Conservation (phyloP, 2,329 filamentous ascomycete genomes). For the Phoma herbarum region DNA sequence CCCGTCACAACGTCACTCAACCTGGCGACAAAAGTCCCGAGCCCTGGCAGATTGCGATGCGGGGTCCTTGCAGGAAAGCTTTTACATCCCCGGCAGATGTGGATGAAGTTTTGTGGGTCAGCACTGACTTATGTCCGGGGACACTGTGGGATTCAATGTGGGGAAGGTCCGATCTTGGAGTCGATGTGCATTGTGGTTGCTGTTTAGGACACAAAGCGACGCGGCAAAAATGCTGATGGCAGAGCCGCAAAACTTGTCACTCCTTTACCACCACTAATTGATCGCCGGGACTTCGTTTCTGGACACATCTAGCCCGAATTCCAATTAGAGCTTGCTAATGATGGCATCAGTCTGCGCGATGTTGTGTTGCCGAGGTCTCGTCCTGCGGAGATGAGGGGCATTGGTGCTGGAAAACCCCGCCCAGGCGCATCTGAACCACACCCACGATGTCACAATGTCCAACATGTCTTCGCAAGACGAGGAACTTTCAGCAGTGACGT, state of each 20-base stretch:
- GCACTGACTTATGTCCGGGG: not conserved
- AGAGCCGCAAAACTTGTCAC: constrained; percentile 9
- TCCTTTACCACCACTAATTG: not conserved
- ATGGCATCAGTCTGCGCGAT: not conserved
- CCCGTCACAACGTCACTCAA: not conserved
- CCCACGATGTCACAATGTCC: not conserved
- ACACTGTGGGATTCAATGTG: not conserved
- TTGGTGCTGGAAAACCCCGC: not conserved
- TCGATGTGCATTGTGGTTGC: not conserved
- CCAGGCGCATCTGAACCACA: not conserved
- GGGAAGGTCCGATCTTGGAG: not conserved
- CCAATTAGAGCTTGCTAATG: not conserved
- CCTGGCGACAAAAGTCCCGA: not conserved
- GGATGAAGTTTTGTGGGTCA: not conserved
- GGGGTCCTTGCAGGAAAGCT: not conserved
- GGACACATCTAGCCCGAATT: not conserved
- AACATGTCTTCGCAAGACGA: not conserved
- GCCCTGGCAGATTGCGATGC: not conserved
- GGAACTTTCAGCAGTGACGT: constrained; percentile 28
- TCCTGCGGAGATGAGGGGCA: not conserved
- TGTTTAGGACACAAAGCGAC: not conserved
- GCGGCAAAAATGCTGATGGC: constrained; percentile 1
- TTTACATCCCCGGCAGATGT: constrained; percentile 1
- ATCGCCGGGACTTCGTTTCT: not conserved
- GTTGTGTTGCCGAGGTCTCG: constrained; percentile 8